These are phyloP conservation scores for Microbotryum violaceum DNA, from an alignment of 1,284 basidiomycete species.

Conservation along the genomic window DNA sequence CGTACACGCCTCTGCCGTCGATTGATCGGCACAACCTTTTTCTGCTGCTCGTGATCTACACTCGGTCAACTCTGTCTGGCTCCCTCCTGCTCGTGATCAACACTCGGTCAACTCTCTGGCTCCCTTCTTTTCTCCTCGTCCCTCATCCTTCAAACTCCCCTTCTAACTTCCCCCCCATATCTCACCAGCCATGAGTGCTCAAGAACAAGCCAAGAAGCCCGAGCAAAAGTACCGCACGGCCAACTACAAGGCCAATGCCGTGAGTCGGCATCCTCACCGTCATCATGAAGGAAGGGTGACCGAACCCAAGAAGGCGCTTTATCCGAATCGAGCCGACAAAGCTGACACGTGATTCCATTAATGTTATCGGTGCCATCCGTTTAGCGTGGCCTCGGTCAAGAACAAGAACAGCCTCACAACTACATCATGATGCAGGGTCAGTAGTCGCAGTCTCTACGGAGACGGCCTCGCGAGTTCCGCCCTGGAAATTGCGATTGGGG, in stretches of 20 bases:
- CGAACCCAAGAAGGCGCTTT: too few species aligned
- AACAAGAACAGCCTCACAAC: constrained; percentile 19
- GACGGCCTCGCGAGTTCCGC: neutral
- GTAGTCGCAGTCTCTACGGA: neutral
- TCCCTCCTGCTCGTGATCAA: too few species aligned
- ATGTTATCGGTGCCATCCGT: neutral
- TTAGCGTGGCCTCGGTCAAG: constrained; percentile 22
- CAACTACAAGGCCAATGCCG: constrained; percentile 21
- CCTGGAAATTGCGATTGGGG: neutral
- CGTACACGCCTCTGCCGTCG: too few species aligned
- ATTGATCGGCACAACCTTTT: too few species aligned
- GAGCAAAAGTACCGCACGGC: constrained; percentile 12
- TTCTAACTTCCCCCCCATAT: too few species aligned
- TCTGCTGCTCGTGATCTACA: too few species aligned
- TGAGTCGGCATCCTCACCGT: neutral
- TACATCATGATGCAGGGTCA: constrained; percentile 23
- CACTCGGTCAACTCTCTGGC: too few species aligned
- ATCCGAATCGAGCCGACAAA: neutral
- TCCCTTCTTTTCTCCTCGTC: too few species aligned
- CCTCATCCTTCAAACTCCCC: too few species aligned
- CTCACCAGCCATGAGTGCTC: neutral
- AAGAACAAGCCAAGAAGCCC: neutral
- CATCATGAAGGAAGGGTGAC: neutral
- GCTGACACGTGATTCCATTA: neutral
- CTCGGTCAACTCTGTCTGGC: too few species aligned